A percentile compares a stretch with the other conserved stretches of the same genome.
These are phyloP conservation scores for Emericellopsis atlantica DNA, from an alignment of 2,329 filamentous ascomycete genomes.

Conservation along the genomic window DNA sequence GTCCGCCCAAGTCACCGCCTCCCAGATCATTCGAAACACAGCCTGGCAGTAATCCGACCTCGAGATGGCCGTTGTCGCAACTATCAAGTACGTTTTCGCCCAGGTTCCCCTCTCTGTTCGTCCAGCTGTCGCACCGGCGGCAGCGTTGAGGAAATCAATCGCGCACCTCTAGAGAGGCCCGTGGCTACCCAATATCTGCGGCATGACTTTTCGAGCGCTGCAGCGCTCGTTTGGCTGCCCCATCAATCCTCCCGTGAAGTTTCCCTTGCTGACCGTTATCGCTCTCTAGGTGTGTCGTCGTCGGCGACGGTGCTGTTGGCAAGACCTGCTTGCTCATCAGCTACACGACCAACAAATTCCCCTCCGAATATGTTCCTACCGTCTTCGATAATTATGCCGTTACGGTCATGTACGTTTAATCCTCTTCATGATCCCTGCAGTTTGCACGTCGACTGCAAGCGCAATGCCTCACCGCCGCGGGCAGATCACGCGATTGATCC, in stretches of 20 bases:
- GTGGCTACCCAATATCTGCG: too few species aligned
- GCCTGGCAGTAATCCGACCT: slow-evolving; percentile 21
- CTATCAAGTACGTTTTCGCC: slow-evolving; percentile 43
- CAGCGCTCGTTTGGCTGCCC: neutral
- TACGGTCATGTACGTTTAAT: slow-evolving; percentile 70
- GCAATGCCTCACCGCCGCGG: neutral
- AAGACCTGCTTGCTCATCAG: slow-evolving; percentile 99
- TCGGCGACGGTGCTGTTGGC: slow-evolving; percentile 97
- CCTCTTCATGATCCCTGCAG: neutral
- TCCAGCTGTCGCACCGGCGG: slow-evolving; percentile 3
- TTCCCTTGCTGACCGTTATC: slow-evolving; percentile 8
- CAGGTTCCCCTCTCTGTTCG: slow-evolving; percentile 4
- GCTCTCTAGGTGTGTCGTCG: slow-evolving; percentile 75
- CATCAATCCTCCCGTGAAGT: neutral
- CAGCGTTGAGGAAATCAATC: neutral
- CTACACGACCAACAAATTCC: slow-evolving; percentile 99
- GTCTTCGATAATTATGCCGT: slow-evolving; percentile 99
- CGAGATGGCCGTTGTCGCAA: slow-evolving; percentile 48
- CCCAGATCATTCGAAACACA: slow-evolving; percentile 16
- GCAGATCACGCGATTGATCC: neutral
- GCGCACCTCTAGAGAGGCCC: too few species aligned
- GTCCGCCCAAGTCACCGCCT: too few species aligned
- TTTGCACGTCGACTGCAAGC: neutral
- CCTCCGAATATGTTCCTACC: slow-evolving; percentile 97
- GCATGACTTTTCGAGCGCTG: neutral